These are phyloP conservation scores for Diaporthe sp. DNA, from an alignment of 2,329 filamentous ascomycete genomes.

Conservation along the genomic window DNA sequence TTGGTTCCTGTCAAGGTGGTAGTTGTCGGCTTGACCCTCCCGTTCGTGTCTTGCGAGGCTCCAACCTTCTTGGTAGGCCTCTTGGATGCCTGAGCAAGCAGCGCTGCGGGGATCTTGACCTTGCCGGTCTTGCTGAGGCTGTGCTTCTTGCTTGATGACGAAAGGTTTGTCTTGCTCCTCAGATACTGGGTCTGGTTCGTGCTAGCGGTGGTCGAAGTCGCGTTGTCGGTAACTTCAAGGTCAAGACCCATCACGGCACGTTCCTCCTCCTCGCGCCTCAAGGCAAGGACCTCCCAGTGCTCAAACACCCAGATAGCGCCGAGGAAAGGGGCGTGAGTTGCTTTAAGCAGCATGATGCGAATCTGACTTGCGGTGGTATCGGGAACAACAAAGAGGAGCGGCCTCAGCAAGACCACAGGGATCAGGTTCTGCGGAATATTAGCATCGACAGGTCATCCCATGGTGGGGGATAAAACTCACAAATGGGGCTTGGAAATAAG, in stretches of 20 bases:
- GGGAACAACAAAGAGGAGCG: conserved; percentile 17
- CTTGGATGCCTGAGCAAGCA: conserved; percentile 28
- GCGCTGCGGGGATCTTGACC: conserved; percentile 20
- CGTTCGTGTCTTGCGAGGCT: neutral
- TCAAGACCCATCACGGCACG: conserved; percentile 11
- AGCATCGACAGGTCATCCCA: neutral
- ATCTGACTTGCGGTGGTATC: conserved; percentile 7
- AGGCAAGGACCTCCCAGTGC: conserved; percentile 29
- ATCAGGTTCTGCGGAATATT: conserved; percentile 31
- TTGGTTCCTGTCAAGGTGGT: neutral
- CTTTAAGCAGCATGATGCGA: conserved; percentile 36
- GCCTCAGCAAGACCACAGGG: conserved; percentile 30
- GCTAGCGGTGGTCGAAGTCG: neutral
- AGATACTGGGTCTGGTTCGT: neutral
- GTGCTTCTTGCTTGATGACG: conserved; percentile 27
- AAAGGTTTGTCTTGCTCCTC: neutral
- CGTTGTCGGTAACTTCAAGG: neutral
- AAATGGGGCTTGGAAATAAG: conserved; percentile 37
- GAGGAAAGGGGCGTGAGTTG: conserved; percentile 31
- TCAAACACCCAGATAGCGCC: conserved; percentile 31
- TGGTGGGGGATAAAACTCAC: neutral
- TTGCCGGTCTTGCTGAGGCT: conserved; percentile 20
- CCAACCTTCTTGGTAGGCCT: conserved; percentile 29
- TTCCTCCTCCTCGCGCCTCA: conserved; percentile 21
- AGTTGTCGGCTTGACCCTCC: conserved; percentile 1